These are phyloP conservation scores for Termitomyces sp. DNA, from an alignment of 768 basidiomycete species.

Conservation along the genomic window DNA sequence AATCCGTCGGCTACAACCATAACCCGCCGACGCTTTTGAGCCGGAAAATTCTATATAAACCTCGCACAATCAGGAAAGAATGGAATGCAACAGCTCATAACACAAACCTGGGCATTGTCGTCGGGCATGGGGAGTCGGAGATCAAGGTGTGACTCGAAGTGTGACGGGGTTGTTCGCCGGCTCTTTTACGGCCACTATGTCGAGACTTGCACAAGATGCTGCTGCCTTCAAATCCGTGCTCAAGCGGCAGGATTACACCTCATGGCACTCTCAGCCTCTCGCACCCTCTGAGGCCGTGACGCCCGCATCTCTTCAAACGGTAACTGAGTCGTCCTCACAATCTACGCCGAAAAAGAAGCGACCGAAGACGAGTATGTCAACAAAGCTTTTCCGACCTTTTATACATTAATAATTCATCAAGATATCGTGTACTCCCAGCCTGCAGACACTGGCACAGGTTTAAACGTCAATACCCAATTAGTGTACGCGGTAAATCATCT, in stretches of 20 bases:
- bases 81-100: background rate
- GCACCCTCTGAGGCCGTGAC: constrained; percentile 14
- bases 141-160: constrained; percentile 10
- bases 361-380: constrained; percentile 56
- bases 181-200: constrained; percentile 40
- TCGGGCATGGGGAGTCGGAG: constrained; percentile 2
- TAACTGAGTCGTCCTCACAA: constrained; percentile 16
- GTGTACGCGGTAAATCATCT: constrained; percentile 80
- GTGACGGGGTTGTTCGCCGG: constrained; percentile 3
- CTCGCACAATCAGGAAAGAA: background rate
- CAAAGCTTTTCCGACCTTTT: constrained; percentile 7
- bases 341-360: constrained; percentile 51
- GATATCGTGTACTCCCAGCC: constrained; percentile 85
- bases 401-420: constrained; percentile 22
- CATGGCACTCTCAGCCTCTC: constrained; percentile 69
- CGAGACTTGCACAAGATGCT: constrained; percentile 61
- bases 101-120: constrained; percentile 6
- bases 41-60: constrained; percentile 5
- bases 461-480: constrained; percentile 81
- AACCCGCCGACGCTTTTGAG: constrained; percentile 14
- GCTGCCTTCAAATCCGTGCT: constrained; percentile 65
- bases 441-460: constrained; percentile 76
- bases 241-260: constrained; percentile 60
- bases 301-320: constrained; percentile 15
- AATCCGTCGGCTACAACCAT: constrained; percentile 16